Percentiles rank a stretch among this genome's conserved stretches.
phyloP scores from a whole-genome alignment of 345 rosid species.

The Boechera stricta region DNA sequence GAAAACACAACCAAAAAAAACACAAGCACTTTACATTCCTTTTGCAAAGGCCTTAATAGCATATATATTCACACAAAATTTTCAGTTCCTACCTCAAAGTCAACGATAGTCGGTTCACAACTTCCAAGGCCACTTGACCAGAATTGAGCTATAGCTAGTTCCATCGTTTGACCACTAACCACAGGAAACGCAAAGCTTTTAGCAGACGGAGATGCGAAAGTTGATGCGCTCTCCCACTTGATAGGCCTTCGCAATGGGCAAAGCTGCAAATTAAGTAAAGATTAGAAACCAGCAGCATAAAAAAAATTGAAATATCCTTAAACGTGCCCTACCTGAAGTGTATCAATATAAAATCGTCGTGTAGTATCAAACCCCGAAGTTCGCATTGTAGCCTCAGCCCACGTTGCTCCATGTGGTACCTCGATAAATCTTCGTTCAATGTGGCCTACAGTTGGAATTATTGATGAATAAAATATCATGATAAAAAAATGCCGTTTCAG shows the following conservation, averaged over 20 bases:
- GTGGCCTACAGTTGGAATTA: slow-evolving; percentile 61
- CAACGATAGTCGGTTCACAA: slow-evolving; percentile 74
- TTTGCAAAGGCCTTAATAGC: slow-evolving; percentile 14
- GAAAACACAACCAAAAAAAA: background rate
- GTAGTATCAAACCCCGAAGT: slow-evolving; percentile 86
- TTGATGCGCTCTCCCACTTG: slow-evolving; percentile 81
- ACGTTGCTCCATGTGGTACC: slow-evolving; percentile 86
- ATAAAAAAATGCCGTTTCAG: slow-evolving; percentile 3
- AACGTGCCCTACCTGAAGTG: slow-evolving; percentile 71
- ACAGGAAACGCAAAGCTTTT: slow-evolving; percentile 84
- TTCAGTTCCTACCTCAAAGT: slow-evolving; percentile 78
- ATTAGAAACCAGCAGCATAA: slow-evolving; percentile 43
- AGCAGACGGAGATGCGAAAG: slow-evolving; percentile 80
- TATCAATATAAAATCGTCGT: slow-evolving; percentile 83
- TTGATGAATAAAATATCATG: slow-evolving; percentile 18
- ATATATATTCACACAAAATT: background rate
- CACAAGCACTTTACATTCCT: slow-evolving; percentile 4
- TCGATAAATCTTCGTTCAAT: slow-evolving; percentile 89
- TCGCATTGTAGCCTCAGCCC: slow-evolving; percentile 96
- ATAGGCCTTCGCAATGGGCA: slow-evolving; percentile 91
- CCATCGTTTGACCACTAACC: slow-evolving; percentile 91
- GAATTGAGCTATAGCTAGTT: slow-evolving; percentile 91
- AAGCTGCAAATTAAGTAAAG: slow-evolving; percentile 60
- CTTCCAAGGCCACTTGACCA: slow-evolving; percentile 99
- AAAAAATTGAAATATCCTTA: slow-evolving; percentile 10